Percentiles rank a stretch among this genome's conserved stretches.
These are phyloP conservation scores for Cercospora zeina DNA, from an alignment of 2,329 filamentous ascomycete genomes.

Conservation along the genomic window DNA sequence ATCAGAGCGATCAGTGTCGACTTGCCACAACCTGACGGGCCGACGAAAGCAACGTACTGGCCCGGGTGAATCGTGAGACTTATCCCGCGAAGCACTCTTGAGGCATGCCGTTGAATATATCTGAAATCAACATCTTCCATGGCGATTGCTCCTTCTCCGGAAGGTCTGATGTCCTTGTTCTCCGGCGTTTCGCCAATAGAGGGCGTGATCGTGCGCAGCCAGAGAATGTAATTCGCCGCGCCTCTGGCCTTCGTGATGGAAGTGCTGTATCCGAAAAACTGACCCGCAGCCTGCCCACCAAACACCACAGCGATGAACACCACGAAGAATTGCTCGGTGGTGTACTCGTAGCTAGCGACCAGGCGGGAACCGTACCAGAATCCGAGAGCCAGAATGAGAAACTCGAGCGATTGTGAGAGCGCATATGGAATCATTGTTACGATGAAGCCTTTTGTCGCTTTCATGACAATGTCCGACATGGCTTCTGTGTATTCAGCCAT, in stretches of 20 bases:
- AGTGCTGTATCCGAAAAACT: conserved; percentile 63
- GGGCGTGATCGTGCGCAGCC: conserved; percentile 44
- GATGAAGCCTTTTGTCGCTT: conserved; percentile 25
- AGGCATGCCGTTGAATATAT: conserved; percentile 34
- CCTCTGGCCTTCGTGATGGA: conserved; percentile 42
- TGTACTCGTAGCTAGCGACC: conserved; percentile 40
- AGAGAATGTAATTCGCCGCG: conserved; percentile 49
- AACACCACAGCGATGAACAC: conserved; percentile 65
- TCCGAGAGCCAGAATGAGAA: conserved; percentile 38
- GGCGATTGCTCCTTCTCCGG: conserved; percentile 30
- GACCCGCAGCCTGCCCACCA: conserved; percentile 66
- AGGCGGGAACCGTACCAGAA: conserved; percentile 43
- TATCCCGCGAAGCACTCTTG: conserved; percentile 36
- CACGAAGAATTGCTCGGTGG: conserved; percentile 53
- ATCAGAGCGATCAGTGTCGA: conserved; percentile 50
- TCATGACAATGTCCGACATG: conserved; percentile 35
- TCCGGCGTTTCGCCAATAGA: conserved; percentile 44
- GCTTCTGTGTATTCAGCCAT: conserved; percentile 36
- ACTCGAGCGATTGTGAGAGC: conserved; percentile 40
- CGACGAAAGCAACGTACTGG: conserved; percentile 51
- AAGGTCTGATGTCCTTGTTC: conserved; percentile 36
- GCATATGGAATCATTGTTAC: conserved; percentile 37
- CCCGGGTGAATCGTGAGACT: conserved; percentile 40
- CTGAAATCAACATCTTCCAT: conserved; percentile 37
- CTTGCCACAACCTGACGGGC: conserved; percentile 53